These are phyloP conservation scores for Debaryomyces singareniensis DNA, from an alignment of 1,139 yeast species.

Conservation along the genomic window DNA sequence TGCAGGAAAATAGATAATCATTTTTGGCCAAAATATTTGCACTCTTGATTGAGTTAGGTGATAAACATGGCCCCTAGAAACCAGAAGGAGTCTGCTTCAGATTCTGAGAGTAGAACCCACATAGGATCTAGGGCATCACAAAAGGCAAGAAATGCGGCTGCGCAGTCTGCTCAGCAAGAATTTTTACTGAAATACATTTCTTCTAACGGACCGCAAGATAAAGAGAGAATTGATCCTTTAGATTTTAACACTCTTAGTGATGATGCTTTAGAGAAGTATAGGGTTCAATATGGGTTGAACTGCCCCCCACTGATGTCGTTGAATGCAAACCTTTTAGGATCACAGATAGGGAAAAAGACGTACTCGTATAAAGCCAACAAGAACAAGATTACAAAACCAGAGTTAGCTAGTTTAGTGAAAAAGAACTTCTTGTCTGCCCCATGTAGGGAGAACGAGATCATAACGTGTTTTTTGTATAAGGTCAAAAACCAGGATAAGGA, in stretches of 20 bases:
- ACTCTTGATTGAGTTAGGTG: background rate
- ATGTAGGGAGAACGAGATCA: constrained; percentile 71
- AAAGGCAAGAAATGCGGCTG: constrained; percentile 48
- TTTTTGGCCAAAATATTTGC: background rate
- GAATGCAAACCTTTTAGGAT: constrained; percentile 54
- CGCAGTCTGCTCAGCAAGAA: constrained; percentile 57
- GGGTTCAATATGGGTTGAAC: constrained; percentile 41
- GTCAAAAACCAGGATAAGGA: constrained; percentile 58
- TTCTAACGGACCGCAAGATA: constrained; percentile 59
- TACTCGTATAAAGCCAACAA: constrained; percentile 33
- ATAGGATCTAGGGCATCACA: constrained; percentile 35
- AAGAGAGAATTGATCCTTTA: constrained; percentile 42
- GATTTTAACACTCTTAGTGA: constrained; percentile 57
- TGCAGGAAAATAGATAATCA: too few species aligned
- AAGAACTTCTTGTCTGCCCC: constrained; percentile 57
- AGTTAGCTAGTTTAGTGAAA: constrained; percentile 50
- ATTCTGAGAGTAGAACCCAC: constrained; percentile 32
- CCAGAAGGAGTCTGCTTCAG: constrained; percentile 37
- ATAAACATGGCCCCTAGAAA: constrained; percentile 6
- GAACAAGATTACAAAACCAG: constrained; percentile 44
- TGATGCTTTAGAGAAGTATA: constrained; percentile 51
- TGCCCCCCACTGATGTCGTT: constrained; percentile 49
- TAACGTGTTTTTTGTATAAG: constrained; percentile 72
- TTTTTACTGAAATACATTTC: constrained; percentile 53
- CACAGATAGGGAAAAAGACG: constrained; percentile 63